Conservation (phyloP, 2,329 filamentous ascomycete species). For the Didymella lethalis region DNA sequence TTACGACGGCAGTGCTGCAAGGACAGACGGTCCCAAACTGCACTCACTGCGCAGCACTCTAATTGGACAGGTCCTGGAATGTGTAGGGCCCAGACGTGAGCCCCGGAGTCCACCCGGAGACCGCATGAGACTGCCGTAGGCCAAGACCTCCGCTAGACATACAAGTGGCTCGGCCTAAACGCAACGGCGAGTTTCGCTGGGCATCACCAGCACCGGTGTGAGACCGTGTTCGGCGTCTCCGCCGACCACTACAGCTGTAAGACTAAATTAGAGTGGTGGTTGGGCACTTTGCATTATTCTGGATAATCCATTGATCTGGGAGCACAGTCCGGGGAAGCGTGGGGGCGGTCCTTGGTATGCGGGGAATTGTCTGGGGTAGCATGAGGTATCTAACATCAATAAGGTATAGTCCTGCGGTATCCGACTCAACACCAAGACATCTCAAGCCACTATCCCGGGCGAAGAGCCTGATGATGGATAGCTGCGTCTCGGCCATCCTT, state of each 20-base stretch:
- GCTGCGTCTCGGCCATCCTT: conserved; percentile 11
- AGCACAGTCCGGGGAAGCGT: conserved; percentile 18
- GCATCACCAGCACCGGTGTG: conserved; percentile 2
- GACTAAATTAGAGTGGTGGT: not conserved
- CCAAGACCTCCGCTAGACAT: conserved; percentile 11
- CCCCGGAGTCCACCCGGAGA: conserved; percentile 9
- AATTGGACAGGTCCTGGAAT: conserved; percentile 2
- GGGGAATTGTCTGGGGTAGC: conserved; percentile 20
- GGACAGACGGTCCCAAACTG: not conserved
- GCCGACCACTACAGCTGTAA: conserved; percentile 1
- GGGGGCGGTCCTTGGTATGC: conserved; percentile 13
- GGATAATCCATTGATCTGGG: not conserved
- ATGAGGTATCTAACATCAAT: conserved; percentile 8
- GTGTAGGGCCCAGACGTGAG: not conserved
- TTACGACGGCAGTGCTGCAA: conserved; percentile 1
- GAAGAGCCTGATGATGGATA: conserved; percentile 15
- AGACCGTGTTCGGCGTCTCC: conserved; percentile 7
- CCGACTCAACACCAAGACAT: conserved; percentile 13
- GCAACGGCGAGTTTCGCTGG: not conserved
- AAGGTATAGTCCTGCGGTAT: not conserved
- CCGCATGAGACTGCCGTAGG: conserved; percentile 6
- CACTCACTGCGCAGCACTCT: not conserved
- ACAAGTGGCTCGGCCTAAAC: conserved; percentile 21
- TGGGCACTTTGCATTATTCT: not conserved
- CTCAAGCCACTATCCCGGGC: conserved; percentile 12